A percentile compares a stretch with the other conserved stretches of the same genome.
These are phyloP conservation scores for Globisporangium cystogenes DNA, from an alignment of 352 stramenopile genomes.

Conservation along the genomic window DNA sequence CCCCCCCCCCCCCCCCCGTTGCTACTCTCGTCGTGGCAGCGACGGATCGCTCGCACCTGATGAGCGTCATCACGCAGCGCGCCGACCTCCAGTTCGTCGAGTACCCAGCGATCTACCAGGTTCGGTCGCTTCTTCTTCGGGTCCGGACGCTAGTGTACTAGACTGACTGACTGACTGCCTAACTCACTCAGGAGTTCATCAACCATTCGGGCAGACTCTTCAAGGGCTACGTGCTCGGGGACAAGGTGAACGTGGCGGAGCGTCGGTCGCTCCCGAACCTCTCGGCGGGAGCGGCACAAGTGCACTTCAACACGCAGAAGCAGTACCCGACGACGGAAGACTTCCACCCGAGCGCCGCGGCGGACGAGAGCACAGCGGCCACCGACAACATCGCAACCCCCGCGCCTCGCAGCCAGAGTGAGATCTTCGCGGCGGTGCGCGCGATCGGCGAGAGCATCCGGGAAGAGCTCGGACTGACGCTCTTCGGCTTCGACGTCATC, in stretches of 20 bases:
- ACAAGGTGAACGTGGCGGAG: conserved; percentile 72
- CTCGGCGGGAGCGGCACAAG: conserved; percentile 30
- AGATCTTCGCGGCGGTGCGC: conserved; percentile 51
- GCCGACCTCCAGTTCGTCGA: conserved; percentile 53
- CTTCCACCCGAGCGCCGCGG: conserved; percentile 27
- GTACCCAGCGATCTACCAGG: conserved; percentile 66
- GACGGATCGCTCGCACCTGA: conserved; percentile 77
- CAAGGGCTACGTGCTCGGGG: conserved; percentile 80
- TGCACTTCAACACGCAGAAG: conserved; percentile 82
- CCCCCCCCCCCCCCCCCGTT: no score
- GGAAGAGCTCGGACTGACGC: conserved; percentile 50
- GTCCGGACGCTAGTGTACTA: neutral
- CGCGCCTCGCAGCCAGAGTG: conserved; percentile 23
- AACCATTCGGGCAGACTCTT: conserved; percentile 78
- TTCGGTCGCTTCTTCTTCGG: conserved; percentile 8
- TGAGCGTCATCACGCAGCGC: conserved; percentile 71
- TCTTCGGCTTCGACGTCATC: conserved; percentile 87
- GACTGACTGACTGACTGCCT: neutral
- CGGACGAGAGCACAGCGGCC: neutral
- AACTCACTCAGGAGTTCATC: conserved; percentile 53
- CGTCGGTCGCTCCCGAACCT: conserved; percentile 74
- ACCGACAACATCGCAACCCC: neutral
- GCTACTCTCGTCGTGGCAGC: conserved; percentile 24
- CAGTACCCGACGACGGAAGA: conserved; percentile 63
- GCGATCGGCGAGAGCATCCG: conserved; percentile 60